Evolutionary conservation across 208 protist species (phyloP).

Genomic region (Histomonas meleagridis): DNA sequence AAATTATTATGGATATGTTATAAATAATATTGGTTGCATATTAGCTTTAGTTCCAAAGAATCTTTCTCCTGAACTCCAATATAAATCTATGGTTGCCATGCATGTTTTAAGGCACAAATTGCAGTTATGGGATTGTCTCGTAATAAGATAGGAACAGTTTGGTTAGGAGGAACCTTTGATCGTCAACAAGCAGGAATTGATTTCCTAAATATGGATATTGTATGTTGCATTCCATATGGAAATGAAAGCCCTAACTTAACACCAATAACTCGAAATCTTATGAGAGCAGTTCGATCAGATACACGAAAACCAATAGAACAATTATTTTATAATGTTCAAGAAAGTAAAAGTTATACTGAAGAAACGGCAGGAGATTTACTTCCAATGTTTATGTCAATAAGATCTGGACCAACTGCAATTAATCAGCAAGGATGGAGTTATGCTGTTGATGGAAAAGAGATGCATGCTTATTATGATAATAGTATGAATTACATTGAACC

Average conservation of each 20-base stretch:
- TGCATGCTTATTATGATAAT: neutral
- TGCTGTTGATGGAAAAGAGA: neutral
- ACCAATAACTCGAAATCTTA: too few species aligned
- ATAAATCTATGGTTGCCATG: neutral
- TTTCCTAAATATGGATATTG: neutral
- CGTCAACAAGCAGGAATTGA: neutral
- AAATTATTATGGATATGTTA: neutral
- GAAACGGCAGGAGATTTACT: neutral
- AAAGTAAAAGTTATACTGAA: neutral
- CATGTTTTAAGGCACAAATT: neutral
- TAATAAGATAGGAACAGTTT: neutral
- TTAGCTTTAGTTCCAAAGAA: neutral
- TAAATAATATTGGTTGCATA: neutral
- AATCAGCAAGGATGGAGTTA: neutral
- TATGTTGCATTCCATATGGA: neutral
- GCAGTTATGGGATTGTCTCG: neutral
- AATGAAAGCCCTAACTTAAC: too few species aligned
- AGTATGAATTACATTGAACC: neutral
- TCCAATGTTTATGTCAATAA: neutral
- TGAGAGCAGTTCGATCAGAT: too few species aligned
- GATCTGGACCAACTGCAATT: neutral
- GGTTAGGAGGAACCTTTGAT: neutral
- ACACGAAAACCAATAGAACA: neutral
- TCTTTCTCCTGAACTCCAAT: neutral
- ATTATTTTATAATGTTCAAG: neutral